Evolutionary conservation across 306 rosid genomes (phyloP).

Genomic region (Cercis canadensis): DNA sequence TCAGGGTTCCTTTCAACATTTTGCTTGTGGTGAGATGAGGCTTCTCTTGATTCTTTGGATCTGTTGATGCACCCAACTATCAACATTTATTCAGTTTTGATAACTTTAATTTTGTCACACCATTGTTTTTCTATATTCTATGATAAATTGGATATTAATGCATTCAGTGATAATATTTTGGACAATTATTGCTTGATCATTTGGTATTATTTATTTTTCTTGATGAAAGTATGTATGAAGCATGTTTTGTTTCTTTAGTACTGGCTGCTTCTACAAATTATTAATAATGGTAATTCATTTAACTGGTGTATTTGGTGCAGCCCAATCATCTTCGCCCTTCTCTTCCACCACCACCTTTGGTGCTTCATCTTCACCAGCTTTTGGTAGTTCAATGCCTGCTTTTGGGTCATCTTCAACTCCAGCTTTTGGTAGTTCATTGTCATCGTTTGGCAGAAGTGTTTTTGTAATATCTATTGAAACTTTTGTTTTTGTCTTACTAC

Average conservation of each 20-base stretch:
- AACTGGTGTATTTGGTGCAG: slow-evolving; percentile 87
- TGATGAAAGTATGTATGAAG: neutral
- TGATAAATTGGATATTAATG: too few species aligned
- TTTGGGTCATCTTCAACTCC: slow-evolving; percentile 81
- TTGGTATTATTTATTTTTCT: slow-evolving; percentile 4
- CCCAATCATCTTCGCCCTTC: slow-evolving; percentile 80
- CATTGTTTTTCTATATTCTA: neutral
- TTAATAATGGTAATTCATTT: slow-evolving; percentile 30
- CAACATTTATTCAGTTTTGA: neutral
- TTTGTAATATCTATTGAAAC: neutral
- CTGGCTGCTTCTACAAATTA: neutral
- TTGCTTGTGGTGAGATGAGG: neutral
- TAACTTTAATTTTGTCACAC: neutral
- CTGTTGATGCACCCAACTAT: neutral
- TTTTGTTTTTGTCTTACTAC: too few species aligned
- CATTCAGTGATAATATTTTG: neutral
- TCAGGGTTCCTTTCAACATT: neutral
- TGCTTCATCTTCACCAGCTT: slow-evolving; percentile 75
- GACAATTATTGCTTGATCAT: slow-evolving; percentile 1
- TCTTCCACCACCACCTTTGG: slow-evolving; percentile 67
- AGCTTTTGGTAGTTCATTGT: slow-evolving; percentile 65
- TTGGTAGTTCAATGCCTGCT: slow-evolving; percentile 70
- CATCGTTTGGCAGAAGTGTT: slow-evolving; percentile 61
- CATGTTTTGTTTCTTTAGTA: slow-evolving; percentile 26
- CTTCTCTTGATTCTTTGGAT: neutral